Base-by-base conservation (phyloP, 768 basidiomycete species). In the Boletus patriciae region DNA sequence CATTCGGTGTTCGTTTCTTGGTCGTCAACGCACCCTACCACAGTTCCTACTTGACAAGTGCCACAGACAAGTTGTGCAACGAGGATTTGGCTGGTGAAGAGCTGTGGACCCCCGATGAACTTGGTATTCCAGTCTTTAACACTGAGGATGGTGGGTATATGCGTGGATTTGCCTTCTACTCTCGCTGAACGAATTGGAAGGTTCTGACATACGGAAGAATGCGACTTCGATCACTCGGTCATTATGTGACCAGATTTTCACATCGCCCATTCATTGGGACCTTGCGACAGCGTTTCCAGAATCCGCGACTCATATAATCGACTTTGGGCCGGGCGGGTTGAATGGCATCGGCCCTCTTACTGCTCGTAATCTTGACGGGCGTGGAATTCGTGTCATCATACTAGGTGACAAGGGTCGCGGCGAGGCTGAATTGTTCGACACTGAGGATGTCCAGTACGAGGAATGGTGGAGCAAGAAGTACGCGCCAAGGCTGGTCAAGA, bases 21-120 rank as follows among this genome's bases (percentile, higher is more conserved):
- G 88, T 92, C n/a, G 90, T 99, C 67, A 89, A 86, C 51, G 96
- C 94, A 2, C 97, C 97, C 1, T 99, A 94, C 76, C 97, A 99
- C 79, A 95, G 94, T 73, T 77, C 78, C 19, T 96, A 98, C 73
- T 78, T 99, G 52, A 68, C 69, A 18, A 86, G 82, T 29, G 88
- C 85, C 1, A 84, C 92, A 3, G 83, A 93, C 60, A 89, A 85
- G 72, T 74, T 97, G 46, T 73, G 89, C 38, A 72, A 81, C n/a
- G 83, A 88, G 55, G 92, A 95, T 75, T 73, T 95, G 36, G 77
- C 75, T 12, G 86, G 82, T 3, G 82, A 92, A 65, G 93, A 96
- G 65, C 68, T 96, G 25, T 95, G 92, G 92, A 69, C 74, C 25
- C 63, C 80, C 1, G 73, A 77, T 25, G 88, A 92, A 41, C 76